Percentiles rank a stretch among this genome's conserved stretches.
These are phyloP conservation scores for Lagerstroemia speciosa DNA, from an alignment of 345 rosid genomes.

Conservation along the genomic window DNA sequence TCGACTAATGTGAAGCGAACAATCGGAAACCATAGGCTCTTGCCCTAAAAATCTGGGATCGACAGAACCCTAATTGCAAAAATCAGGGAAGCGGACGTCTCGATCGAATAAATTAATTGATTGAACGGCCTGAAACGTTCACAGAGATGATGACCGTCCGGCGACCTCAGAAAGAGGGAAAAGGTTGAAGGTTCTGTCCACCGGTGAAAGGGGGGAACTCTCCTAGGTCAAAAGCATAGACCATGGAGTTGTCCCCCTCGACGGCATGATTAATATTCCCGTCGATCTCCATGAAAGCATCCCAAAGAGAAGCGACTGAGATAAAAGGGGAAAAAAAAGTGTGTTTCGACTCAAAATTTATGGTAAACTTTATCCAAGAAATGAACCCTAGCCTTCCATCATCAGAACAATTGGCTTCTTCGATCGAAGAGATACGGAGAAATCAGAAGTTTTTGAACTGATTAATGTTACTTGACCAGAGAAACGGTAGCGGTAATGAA, in stretches of 20 bases:
- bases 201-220: background rate
- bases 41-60: conserved; percentile 4
- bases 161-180: background rate
- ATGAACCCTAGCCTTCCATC: background rate
- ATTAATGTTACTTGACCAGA: background rate
- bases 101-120: background rate
- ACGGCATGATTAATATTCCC: background rate
- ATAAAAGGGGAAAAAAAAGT: background rate
- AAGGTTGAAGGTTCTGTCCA: background rate
- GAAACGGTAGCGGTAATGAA: no score
- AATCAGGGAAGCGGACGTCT: conserved; percentile 3
- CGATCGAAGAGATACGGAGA: background rate
- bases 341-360: no score
- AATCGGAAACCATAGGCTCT: background rate
- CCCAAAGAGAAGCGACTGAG: background rate
- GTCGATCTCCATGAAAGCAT: background rate
- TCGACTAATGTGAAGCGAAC: background rate
- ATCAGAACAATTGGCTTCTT: background rate
- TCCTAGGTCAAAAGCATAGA: background rate
- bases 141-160: background rate
- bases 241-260: background rate
- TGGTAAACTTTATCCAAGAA: background rate
- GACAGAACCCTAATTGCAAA: background rate
- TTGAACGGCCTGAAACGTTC: background rate
- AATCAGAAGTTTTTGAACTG: background rate